A percentile compares a stretch with the other conserved stretches of the same genome.
These are phyloP conservation scores for Zalaria obscura DNA, from an alignment of 2,329 filamentous ascomycete species.

Conservation along the genomic window DNA sequence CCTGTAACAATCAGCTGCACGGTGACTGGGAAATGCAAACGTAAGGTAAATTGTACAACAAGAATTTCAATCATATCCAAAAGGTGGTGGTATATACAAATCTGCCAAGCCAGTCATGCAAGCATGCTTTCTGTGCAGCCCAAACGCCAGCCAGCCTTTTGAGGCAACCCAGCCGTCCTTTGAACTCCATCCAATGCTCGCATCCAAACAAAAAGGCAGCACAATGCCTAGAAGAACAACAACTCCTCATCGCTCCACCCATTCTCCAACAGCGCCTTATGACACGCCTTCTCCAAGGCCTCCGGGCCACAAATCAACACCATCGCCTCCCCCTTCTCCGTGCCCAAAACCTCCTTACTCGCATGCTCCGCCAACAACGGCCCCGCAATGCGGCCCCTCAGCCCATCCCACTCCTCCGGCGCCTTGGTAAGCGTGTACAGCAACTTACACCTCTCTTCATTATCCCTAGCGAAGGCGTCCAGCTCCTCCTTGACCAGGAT, in stretches of 20 bases:
- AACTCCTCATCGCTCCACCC: slow-evolving; percentile 63
- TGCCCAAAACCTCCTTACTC: slow-evolving; percentile 18
- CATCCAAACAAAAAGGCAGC: background rate
- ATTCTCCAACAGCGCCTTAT: slow-evolving; percentile 40
- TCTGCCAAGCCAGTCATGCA: no score
- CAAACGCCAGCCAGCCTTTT: background rate
- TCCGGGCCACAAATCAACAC: slow-evolving; percentile 70
- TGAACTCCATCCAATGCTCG: background rate
- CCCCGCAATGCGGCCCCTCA: slow-evolving; percentile 51
- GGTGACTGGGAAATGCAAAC: no score
- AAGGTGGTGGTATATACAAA: no score
- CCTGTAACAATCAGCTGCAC: no score
- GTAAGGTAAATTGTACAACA: no score
- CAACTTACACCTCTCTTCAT: slow-evolving; percentile 45
- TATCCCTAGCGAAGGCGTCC: slow-evolving; percentile 43
- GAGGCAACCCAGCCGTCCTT: background rate
- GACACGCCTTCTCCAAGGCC: slow-evolving; percentile 55
- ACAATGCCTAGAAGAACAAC: slow-evolving; percentile 52
- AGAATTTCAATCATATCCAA: no score
- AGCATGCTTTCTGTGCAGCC: background rate
- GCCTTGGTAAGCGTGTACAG: slow-evolving; percentile 57
- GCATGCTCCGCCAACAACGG: slow-evolving; percentile 47
- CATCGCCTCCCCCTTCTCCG: slow-evolving; percentile 36
- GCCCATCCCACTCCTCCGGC: slow-evolving; percentile 50
- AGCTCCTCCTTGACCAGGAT: slow-evolving; percentile 69